Evolutionary conservation across 208 protist species (phyloP).

Genomic region (Wallacemonas sp.): DNA sequence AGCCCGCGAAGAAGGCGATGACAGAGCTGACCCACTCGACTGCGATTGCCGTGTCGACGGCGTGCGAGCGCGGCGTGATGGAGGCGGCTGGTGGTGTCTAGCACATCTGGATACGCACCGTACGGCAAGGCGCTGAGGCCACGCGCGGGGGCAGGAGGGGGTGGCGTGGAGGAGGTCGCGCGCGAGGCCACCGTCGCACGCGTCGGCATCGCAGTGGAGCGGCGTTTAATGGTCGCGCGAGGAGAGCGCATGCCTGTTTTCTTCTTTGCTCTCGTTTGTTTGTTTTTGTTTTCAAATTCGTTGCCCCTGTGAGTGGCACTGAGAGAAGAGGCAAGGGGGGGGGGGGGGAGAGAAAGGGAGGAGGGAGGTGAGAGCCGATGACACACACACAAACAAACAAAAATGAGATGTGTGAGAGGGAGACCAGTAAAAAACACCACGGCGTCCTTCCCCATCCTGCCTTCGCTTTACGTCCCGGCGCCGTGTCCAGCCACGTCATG

Average conservation of each 20-base stretch:
- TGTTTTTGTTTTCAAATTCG: too few relatives aligned
- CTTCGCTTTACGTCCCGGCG: too few relatives aligned
- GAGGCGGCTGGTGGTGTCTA: not conserved
- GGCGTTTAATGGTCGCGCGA: not conserved
- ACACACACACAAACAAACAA: too few relatives aligned
- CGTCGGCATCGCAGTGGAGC: not conserved
- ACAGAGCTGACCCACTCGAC: not conserved
- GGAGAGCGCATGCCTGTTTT: constrained; percentile 15
- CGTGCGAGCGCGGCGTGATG: constrained; percentile 3
- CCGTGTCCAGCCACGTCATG: too few relatives aligned
- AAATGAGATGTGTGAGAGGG: too few relatives aligned
- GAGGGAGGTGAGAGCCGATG: too few relatives aligned
- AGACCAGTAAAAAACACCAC: too few relatives aligned
- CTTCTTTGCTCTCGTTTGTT: too few relatives aligned
- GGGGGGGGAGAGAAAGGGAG: too few relatives aligned
- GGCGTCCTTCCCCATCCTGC: too few relatives aligned
- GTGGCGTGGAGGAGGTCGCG: constrained; percentile 14
- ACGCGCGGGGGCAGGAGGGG: not conserved
- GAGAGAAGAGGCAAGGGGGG: too few relatives aligned
- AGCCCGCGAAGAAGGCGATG: not conserved
- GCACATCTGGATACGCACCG: constrained; percentile 22
- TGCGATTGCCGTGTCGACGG: not conserved
- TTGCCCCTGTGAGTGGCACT: too few relatives aligned
- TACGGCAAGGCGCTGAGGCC: constrained; percentile 21
- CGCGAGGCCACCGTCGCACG: not conserved